These are phyloP conservation scores for Quambalaria eucalypti DNA, from an alignment of 1,284 basidiomycete genomes.

Conservation along the genomic window DNA sequence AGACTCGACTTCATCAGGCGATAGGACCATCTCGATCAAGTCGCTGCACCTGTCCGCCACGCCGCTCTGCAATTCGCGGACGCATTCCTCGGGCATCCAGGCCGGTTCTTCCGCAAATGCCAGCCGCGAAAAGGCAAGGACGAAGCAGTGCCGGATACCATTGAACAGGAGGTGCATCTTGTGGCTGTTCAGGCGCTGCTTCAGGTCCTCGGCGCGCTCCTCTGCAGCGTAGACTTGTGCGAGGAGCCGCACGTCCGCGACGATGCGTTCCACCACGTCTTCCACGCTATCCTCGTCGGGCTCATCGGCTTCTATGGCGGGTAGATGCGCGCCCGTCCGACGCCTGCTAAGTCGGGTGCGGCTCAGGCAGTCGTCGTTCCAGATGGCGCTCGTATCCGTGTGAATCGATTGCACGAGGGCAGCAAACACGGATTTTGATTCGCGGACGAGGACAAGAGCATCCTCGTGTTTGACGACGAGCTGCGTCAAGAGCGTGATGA, in stretches of 20 bases:
- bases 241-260: conserved; percentile 22
- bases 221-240: conserved; percentile 21
- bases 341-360: too few species aligned
- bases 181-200: conserved; percentile 22
- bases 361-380: conserved; percentile 5
- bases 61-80: not conserved
- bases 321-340: too few species aligned
- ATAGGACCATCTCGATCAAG: conserved; percentile 31
- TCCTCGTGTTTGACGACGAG: conserved; percentile 2
- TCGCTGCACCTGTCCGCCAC: conserved; percentile 30
- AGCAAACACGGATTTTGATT: conserved; percentile 4
- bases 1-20: conserved; percentile 32
- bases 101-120: conserved; percentile 33
- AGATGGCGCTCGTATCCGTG: conserved; percentile 2
- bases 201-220: conserved; percentile 8
- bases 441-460: conserved; percentile 1
- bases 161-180: conserved; percentile 33
- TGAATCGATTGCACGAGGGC: conserved; percentile 4
- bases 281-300: too few species aligned
- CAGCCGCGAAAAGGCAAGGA: conserved; percentile 26
- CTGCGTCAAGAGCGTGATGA: conserved; percentile 3
- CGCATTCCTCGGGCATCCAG: conserved; percentile 17
- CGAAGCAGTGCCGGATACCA: conserved; percentile 33
- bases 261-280: conserved; percentile 27
- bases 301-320: too few species aligned